phyloP scores from a whole-genome alignment of 169 alveolate genomes.

The Amoebophrya sp. region DNA sequence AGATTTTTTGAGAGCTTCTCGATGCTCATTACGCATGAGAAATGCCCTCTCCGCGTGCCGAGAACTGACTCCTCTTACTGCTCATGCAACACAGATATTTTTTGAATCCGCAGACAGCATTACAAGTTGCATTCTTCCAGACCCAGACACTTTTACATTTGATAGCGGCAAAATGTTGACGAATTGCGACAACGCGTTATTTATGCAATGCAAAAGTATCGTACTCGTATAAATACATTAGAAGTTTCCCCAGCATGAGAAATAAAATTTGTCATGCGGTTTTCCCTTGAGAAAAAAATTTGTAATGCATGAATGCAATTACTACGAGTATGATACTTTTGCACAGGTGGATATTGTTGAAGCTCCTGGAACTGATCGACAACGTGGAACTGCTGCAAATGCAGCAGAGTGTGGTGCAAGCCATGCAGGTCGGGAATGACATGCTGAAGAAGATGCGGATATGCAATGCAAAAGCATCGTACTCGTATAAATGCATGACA shows the following conservation, averaged over 20 bases:
- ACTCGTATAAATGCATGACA: too few relatives aligned
- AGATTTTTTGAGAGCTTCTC: not conserved
- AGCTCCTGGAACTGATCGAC: not conserved
- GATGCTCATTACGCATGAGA: too few relatives aligned
- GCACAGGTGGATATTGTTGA: not conserved
- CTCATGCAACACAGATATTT: not conserved
- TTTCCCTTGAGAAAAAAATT: not conserved
- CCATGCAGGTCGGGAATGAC: not conserved
- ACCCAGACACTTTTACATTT: too few relatives aligned
- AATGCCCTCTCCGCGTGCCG: not conserved
- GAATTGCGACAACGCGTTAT: too few relatives aligned
- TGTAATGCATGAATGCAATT: not conserved
- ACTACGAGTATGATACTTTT: not conserved
- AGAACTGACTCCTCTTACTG: not conserved
- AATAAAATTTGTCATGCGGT: not conserved
- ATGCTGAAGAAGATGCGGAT: not conserved
- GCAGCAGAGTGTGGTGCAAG: not conserved
- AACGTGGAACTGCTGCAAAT: not conserved
- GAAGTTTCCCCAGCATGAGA: not conserved
- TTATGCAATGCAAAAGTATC: not conserved
- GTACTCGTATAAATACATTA: not conserved
- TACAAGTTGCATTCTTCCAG: too few relatives aligned
- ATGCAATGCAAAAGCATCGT: too few relatives aligned
- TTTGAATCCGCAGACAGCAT: too few relatives aligned
- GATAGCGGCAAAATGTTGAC: too few relatives aligned